Evolutionary conservation across 2,329 filamentous ascomycete genomes (phyloP).

Genomic region (Podosphaera xanthii): DNA sequence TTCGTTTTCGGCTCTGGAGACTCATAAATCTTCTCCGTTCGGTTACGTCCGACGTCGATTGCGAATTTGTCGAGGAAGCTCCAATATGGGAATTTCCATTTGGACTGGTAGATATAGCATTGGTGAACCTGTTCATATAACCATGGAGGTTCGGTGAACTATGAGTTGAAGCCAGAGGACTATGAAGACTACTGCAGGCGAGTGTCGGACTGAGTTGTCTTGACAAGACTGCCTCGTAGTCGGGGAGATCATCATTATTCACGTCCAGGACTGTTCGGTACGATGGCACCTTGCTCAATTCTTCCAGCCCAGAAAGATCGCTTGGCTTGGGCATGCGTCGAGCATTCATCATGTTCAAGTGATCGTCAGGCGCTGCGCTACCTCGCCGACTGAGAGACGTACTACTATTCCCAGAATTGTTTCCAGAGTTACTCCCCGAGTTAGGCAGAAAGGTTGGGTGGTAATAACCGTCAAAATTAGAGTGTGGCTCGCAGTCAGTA

Average conservation of each 20-base stretch:
- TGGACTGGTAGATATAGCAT: not conserved
- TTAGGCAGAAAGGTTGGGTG: conserved; percentile 7
- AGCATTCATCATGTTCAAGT: conserved; percentile 20
- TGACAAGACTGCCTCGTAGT: conserved; percentile 40
- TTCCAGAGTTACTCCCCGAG: not conserved
- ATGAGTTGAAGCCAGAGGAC: not conserved
- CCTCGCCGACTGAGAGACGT: conserved; percentile 21
- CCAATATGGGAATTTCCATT: not conserved
- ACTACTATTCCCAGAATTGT: conserved; percentile 11
- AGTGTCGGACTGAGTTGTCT: conserved; percentile 20
- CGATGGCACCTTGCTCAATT: conserved; percentile 52
- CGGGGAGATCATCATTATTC: conserved; percentile 34
- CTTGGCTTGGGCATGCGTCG: conserved; percentile 32
- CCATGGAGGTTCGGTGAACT: not conserved
- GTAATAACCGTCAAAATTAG: conserved; percentile 5
- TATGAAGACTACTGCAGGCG: not conserved
- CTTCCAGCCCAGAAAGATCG: conserved; percentile 34
- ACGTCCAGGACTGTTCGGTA: conserved; percentile 46
- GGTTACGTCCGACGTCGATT: not conserved
- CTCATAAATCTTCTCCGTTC: not conserved
- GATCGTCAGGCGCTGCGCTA: conserved; percentile 21
- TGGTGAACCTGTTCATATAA: not conserved
- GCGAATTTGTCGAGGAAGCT: not conserved
- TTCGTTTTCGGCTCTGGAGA: not conserved
- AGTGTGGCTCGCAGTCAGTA: conserved; percentile 3